These are phyloP conservation scores for Emericellopsis cladophorae DNA, from an alignment of 2,329 filamentous ascomycete species.

Conservation along the genomic window DNA sequence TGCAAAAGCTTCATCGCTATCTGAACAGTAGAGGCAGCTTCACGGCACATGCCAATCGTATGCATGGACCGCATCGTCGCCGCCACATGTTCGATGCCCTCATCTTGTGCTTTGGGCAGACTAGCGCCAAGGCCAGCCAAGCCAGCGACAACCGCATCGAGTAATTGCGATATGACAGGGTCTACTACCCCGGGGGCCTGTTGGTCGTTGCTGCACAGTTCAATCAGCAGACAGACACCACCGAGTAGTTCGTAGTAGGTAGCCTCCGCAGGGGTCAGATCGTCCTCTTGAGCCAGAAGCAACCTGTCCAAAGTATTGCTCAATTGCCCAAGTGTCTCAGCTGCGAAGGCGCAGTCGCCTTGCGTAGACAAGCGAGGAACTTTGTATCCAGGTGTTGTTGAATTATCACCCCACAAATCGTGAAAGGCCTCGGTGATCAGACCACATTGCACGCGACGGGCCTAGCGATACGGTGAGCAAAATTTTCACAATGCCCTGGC, in stretches of 20 bases:
- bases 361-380: conserved; percentile 22
- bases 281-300: conserved; percentile 14
- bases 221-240: conserved; percentile 22
- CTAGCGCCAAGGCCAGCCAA: conserved; percentile 13
- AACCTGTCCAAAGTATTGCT: conserved; percentile 27
- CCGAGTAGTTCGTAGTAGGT: conserved; percentile 29
- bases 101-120: conserved; percentile 3
- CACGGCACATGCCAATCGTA: conserved; percentile 21
- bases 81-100: conserved; percentile 8
- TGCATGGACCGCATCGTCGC: conserved; percentile 20
- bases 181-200: conserved; percentile 10
- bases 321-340: conserved; percentile 27
- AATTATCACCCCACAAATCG: conserved; percentile 31
- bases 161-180: conserved; percentile 11
- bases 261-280: conserved; percentile 28
- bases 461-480: conserved; percentile 19
- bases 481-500: not conserved
- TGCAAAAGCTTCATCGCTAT: too few species aligned
- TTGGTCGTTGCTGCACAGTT: conserved; percentile 12
- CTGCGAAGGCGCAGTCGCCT: conserved; percentile 29
- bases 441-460: conserved; percentile 32
- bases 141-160: conserved; percentile 10
- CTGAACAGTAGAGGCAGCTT: conserved; percentile 12
- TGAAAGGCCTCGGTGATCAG: conserved; percentile 39
- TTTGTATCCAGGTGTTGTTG: conserved; percentile 36